Evolutionary conservation across 495 filamentous ascomycete genomes (phyloP), one percentile per base, ranked within the genome.

Genomic region (Cercophora samala): DNA sequence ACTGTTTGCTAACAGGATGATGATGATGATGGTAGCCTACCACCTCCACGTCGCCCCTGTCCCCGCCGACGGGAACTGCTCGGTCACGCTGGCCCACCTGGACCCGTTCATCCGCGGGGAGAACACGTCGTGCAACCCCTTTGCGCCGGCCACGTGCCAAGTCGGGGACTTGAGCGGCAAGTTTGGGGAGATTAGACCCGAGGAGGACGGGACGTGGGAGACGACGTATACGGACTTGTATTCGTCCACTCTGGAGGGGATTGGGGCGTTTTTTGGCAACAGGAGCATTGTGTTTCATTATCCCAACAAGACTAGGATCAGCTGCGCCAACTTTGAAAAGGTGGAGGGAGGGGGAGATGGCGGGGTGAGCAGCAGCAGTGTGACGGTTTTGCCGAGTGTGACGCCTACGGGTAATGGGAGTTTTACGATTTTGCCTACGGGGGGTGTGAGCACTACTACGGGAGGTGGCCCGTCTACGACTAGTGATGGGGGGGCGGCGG

Each of bases 101-200:
- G 80, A 84, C 66, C 81, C 81, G 67, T 80, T 72, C 68, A 76
- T 81, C 58, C 87, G 90, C 65, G 87, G 87, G 64, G 87, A 93
- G 75, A 74, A 74, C 18, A 82, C 88, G 52, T 68, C 83, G 8
- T 97, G 93, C 78, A 82, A 94, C 77, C 54, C 78, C 9, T 75
- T 73, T 11, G 72, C 79, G 26, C 90, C 91, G 8, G 72, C 86
- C 67, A 90, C 87, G 0, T 97, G 93, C 81, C 87, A 96, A 76
- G 87, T 91, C 25, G 93, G 93, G 67, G 93, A 97, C 77, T 78
- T 96, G 62, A 83, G 86, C 69, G 93, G 93, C 72, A 97, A 96
- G 82, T 84, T 93, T 72, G 91, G 89, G 63, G 82, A 81, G 55
- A 87, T 93, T 73, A 66, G 71, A 0, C 54, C 60, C 9, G 26